Conservation (phyloP, 306 rosid species). For the Medicago arabica region DNA sequence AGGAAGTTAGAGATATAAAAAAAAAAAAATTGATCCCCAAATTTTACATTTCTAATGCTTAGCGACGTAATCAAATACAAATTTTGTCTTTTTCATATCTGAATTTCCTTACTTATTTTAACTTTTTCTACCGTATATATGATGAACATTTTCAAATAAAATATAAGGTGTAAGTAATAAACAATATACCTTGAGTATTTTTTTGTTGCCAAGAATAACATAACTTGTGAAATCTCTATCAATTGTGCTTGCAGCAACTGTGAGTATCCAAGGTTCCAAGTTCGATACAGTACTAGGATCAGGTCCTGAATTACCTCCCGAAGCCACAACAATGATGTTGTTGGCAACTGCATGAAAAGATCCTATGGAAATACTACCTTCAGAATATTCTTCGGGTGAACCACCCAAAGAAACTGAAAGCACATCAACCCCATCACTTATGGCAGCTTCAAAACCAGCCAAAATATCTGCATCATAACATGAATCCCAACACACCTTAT, state of each 20-base stretch:
- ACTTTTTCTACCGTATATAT: too few species aligned
- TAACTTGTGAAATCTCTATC: conserved; percentile 53
- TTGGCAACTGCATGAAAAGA: conserved; percentile 64
- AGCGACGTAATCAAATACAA: background rate
- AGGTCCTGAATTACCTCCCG: conserved; percentile 72
- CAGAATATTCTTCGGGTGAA: background rate
- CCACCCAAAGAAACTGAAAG: conserved; percentile 60
- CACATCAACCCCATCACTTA: conserved; percentile 78
- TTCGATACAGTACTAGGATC: background rate
- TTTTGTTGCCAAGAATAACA: conserved; percentile 57
- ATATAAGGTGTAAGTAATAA: too few species aligned
- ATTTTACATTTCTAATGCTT: too few species aligned
- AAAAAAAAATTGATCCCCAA: background rate
- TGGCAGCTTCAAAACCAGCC: conserved; percentile 80
- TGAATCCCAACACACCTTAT: conserved; percentile 73
- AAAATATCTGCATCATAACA: conserved; percentile 73
- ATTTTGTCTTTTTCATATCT: too few species aligned
- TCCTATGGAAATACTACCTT: conserved; percentile 47
- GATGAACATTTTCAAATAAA: too few species aligned
- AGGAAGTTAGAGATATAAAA: background rate
- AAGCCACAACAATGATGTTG: conserved; percentile 53
- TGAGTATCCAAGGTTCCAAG: conserved; percentile 62
- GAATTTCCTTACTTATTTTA: too few species aligned
- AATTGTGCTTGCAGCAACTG: conserved; percentile 76
- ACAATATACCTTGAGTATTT: conserved; percentile 43